Percentiles rank a stretch among this genome's conserved stretches.
Evolutionary conservation across 768 basidiomycete species (phyloP).

Genomic region (Russula foetens): DNA sequence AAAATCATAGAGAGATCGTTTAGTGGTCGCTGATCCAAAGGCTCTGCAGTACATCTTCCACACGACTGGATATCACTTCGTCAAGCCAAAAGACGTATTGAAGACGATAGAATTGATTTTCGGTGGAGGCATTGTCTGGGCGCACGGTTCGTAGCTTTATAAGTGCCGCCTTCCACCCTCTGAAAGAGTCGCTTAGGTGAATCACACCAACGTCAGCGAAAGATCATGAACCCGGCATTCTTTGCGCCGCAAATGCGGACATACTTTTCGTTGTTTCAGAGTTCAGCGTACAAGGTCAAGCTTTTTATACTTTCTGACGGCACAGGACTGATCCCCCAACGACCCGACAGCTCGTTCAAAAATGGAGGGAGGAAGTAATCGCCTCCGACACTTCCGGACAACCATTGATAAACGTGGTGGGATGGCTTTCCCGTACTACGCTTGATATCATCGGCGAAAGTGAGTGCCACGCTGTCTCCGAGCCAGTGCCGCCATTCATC

Average conservation of each 20-base stretch:
- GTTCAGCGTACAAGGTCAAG: conserved; percentile 18
- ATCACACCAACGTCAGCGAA: conserved; percentile 21
- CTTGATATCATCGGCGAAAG: conserved; percentile 25
- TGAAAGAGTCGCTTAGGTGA: conserved; percentile 10
- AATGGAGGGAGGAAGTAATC: conserved; percentile 21
- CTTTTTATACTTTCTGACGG: background rate
- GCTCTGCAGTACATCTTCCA: conserved; percentile 26
- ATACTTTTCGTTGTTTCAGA: conserved; percentile 21
- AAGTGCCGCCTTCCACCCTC: background rate
- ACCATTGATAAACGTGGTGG: conserved; percentile 14
- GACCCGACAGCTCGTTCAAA: conserved; percentile 18
- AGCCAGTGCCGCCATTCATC: background rate
- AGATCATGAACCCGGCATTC: conserved; percentile 25
- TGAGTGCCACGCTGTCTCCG: background rate
- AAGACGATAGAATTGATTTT: conserved; percentile 13
- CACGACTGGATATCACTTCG: conserved; percentile 24
- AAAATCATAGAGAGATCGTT: background rate
- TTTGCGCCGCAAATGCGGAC: conserved; percentile 21
- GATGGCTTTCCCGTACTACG: conserved; percentile 22
- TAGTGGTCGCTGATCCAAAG: conserved; percentile 6
- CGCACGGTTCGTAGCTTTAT: conserved; percentile 13
- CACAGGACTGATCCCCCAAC: background rate
- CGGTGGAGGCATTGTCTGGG: conserved; percentile 19
- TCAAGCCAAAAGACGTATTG: background rate
- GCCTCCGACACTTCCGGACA: background rate